Evolutionary conservation across 306 rosid genomes (phyloP).

Genomic region (Leucaena leucocephala): DNA sequence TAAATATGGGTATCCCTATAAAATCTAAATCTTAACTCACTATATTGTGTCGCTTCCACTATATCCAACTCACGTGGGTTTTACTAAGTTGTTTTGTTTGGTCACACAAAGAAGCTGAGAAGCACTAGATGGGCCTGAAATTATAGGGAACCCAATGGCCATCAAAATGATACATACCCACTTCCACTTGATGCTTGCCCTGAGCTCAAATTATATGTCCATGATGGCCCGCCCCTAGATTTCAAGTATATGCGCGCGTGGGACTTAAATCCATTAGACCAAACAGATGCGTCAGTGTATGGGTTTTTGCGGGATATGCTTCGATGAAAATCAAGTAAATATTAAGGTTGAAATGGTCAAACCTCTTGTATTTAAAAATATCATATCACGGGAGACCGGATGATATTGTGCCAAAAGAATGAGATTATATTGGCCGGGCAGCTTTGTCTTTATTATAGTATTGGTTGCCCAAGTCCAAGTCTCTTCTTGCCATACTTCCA

Average conservation of each 20-base stretch:
- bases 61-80: too few relatives aligned
- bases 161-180: too few relatives aligned
- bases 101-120: too few relatives aligned
- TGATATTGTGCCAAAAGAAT: not conserved
- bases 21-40: too few relatives aligned
- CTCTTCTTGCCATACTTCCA: not conserved
- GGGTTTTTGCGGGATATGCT: not conserved
- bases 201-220: too few relatives aligned
- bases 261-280: not conserved
- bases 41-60: too few relatives aligned
- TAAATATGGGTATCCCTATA: too few relatives aligned
- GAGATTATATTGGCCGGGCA: not conserved
- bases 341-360: not conserved
- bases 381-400: not conserved
- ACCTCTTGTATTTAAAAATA: not conserved
- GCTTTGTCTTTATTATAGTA: too few relatives aligned
- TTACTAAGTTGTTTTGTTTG: too few relatives aligned
- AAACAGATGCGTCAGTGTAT: not conserved
- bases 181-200: too few relatives aligned
- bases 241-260: not conserved
- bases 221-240: not conserved
- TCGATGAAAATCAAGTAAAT: not conserved
- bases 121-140: not conserved
- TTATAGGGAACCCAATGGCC: not conserved
- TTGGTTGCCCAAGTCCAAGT: not conserved